These are phyloP conservation scores for Aspergillus ustus DNA, from an alignment of 2,329 filamentous ascomycete genomes.

Conservation along the genomic window DNA sequence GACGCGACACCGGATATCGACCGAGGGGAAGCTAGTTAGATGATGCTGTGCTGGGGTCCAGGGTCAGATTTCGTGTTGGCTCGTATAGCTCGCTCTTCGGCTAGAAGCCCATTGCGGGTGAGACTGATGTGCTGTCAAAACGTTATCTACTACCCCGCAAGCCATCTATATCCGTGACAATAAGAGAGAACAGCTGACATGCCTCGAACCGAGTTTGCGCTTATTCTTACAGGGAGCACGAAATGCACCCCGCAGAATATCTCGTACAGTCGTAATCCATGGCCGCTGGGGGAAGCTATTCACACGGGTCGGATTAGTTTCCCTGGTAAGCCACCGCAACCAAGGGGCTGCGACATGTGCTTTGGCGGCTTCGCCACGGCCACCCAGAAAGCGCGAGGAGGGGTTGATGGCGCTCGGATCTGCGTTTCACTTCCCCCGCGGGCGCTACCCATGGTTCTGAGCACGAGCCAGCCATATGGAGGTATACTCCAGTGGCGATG, in stretches of 20 bases:
- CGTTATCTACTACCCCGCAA: conserved; percentile 16
- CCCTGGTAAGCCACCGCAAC: not conserved
- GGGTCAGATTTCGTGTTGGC: not conserved
- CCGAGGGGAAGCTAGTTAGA: not conserved
- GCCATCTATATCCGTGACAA: not conserved
- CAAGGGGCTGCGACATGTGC: conserved; percentile 1
- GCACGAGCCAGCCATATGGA: not conserved
- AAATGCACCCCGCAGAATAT: conserved; percentile 10
- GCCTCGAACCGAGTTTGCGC: conserved; percentile 2
- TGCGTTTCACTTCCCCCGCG: conserved; percentile 7
- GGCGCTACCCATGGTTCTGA: conserved; percentile 2
- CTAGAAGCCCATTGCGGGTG: not conserved
- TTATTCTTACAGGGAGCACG: not conserved
- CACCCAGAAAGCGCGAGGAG: not conserved
- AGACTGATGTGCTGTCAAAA: conserved; percentile 1
- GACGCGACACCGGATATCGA: not conserved
- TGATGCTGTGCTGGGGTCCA: not conserved
- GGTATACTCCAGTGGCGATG: not conserved
- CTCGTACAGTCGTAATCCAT: not conserved
- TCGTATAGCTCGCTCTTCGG: not conserved
- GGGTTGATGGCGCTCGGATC: conserved; percentile 19
- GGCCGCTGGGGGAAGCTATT: conserved; percentile 5
- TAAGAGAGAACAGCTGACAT: not conserved
- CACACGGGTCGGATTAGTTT: not conserved
- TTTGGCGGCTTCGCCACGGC: conserved; percentile 7